A percentile compares a stretch with the other conserved stretches of the same genome.
Conservation (phyloP, 2,329 filamentous ascomycete species). For the Fusarium oxysporum region DNA sequence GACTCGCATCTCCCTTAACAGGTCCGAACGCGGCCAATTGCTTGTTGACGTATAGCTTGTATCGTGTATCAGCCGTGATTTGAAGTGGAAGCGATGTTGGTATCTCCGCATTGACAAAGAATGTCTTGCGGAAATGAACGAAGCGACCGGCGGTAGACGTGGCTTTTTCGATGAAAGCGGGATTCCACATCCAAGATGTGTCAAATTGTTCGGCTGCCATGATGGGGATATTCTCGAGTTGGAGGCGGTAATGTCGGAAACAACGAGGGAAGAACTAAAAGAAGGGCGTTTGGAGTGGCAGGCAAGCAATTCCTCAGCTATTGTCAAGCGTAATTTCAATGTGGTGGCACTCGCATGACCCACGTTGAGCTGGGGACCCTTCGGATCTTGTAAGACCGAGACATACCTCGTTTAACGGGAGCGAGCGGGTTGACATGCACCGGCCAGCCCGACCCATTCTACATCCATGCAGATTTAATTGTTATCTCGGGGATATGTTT, state of each 20-base stretch:
- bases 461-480: accelerated
- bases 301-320: accelerated
- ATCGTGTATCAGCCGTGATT: neutral
- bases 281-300: accelerated
- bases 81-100: neutral
- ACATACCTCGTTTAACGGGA: neutral
- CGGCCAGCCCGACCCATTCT: neutral
- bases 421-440: neutral
- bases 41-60: neutral
- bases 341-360: accelerated
- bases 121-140: neutral
- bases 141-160: neutral
- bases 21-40: neutral
- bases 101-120: neutral
- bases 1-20: neutral
- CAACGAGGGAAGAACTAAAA: neutral
- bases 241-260: neutral
- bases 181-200: slow-evolving; percentile 9
- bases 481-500: accelerated
- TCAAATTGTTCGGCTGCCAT: neutral
- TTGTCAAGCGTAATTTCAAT: neutral
- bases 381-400: neutral
- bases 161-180: neutral
- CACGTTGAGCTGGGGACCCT: accelerated
- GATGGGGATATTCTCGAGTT: neutral